Conservation (phyloP, 2,329 filamentous ascomycete genomes). For the Ascochyta lentis region DNA sequence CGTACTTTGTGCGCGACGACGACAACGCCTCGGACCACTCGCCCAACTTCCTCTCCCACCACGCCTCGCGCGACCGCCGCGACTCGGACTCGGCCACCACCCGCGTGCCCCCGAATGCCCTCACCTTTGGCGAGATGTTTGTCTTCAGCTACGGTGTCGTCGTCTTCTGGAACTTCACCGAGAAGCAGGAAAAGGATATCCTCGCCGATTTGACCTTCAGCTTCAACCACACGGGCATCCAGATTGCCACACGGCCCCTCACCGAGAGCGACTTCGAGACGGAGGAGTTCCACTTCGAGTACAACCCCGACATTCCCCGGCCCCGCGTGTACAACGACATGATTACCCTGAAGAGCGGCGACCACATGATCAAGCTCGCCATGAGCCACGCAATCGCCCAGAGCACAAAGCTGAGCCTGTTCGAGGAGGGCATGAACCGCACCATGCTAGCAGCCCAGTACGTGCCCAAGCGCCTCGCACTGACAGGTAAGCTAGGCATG, state of each 20-base stretch:
- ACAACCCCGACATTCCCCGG: constrained; percentile 82
- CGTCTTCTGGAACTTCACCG: constrained; percentile 98
- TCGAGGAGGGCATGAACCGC: constrained; percentile 93
- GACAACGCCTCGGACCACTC: constrained; percentile 21
- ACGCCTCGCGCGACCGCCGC: constrained; percentile 21
- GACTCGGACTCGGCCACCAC: constrained; percentile 37
- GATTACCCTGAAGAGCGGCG: constrained; percentile 92
- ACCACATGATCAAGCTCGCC: constrained; percentile 98
- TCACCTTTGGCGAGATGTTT: constrained; percentile 92
- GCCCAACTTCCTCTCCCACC: constrained; percentile 16
- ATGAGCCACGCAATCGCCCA: constrained; percentile 98
- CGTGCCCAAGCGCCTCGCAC: constrained; percentile 84
- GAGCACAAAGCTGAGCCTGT: constrained; percentile 94
- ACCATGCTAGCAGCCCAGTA: constrained; percentile 94
- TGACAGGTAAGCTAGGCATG: constrained; percentile 92
- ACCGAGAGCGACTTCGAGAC: constrained; percentile 93
- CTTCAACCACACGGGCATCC: constrained; percentile 67
- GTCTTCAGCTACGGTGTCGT: constrained; percentile 97
- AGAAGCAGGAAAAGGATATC: constrained; percentile 94
- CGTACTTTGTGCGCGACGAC: constrained; percentile 55
- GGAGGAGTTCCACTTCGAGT: constrained; percentile 98
- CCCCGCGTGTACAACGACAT: constrained; percentile 98
- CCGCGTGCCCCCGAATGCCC: constrained; percentile 71
- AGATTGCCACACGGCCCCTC: constrained; percentile 79
- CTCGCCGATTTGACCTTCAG: constrained; percentile 94